Evolutionary conservation across 73 alveolate genomes (phyloP).

Genomic region (Loxodes magnus): DNA sequence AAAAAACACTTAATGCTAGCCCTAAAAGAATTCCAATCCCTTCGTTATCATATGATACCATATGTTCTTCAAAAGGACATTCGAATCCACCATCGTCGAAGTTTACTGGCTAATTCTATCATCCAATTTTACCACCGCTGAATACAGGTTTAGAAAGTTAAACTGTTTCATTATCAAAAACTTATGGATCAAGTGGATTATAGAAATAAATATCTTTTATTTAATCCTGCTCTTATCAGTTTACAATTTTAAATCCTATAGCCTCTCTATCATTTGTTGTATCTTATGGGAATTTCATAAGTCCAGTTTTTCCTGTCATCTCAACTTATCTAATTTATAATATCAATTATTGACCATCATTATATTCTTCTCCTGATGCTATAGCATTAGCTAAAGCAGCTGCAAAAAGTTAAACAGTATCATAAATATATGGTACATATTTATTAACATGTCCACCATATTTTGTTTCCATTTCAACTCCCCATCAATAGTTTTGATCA

Average conservation of each 20-base stretch:
- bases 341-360: neutral
- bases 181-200: neutral
- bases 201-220: neutral
- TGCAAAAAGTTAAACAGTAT: conserved; percentile 8
- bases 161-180: neutral
- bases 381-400: neutral
- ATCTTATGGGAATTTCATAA: conserved; percentile 4
- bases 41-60: neutral
- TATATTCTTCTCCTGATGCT: conserved; percentile 5
- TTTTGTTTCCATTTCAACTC: too few species aligned
- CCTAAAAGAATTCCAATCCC: neutral
- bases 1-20: neutral
- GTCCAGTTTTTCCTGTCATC: conserved; percentile 1
- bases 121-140: neutral
- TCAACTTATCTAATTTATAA: conserved; percentile 6
- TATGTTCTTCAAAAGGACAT: conserved; percentile 5
- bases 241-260: neutral
- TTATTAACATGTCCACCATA: too few species aligned
- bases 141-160: too few species aligned
- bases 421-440: neutral
- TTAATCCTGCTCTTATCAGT: neutral
- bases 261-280: conserved; percentile 15
- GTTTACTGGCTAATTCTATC: too few species aligned
- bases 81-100: too few species aligned
- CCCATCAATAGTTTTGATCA: too few species aligned